A percentile compares a stretch with the other conserved stretches of the same genome.
Conservation (phyloP, 164 flowering plant species). For the Liquidambar formosana region DNA sequence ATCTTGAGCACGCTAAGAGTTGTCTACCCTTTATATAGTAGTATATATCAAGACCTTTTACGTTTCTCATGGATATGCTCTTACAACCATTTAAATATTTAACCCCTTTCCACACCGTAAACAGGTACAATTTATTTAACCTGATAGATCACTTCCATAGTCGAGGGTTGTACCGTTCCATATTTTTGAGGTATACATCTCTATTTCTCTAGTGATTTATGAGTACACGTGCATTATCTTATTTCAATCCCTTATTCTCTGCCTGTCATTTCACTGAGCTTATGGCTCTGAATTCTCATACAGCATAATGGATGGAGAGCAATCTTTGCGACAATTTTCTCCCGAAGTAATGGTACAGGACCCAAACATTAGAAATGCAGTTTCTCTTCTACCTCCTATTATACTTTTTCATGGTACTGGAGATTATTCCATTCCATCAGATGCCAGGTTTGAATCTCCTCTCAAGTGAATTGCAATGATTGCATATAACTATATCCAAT, state of each 20-base stretch:
- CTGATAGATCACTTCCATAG: constrained; percentile 65
- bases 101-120: constrained; percentile 1
- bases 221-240: neutral
- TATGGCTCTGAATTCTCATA: constrained; percentile 14
- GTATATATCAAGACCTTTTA: neutral
- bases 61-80: neutral
- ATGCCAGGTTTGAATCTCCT: constrained; percentile 48
- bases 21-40: no score
- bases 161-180: constrained; percentile 64
- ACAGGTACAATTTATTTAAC: constrained; percentile 63
- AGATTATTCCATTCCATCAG: constrained; percentile 72
- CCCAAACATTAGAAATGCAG: constrained; percentile 41
- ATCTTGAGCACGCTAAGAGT: no score
- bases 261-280: neutral
- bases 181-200: constrained; percentile 58
- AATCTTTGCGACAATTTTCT: constrained; percentile 51
- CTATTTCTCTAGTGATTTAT: neutral
- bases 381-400: constrained; percentile 54
- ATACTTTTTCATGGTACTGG: constrained; percentile 72
- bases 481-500: neutral
- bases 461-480: constrained; percentile 3
- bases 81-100: neutral
- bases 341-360: constrained; percentile 67
- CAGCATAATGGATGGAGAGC: constrained; percentile 85
- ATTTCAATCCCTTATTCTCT: neutral